Percentiles rank a stretch among this genome's conserved stretches.
Evolutionary conservation across 495 filamentous ascomycete species (phyloP).

Genomic region (Lindgomyces ingoldianus): DNA sequence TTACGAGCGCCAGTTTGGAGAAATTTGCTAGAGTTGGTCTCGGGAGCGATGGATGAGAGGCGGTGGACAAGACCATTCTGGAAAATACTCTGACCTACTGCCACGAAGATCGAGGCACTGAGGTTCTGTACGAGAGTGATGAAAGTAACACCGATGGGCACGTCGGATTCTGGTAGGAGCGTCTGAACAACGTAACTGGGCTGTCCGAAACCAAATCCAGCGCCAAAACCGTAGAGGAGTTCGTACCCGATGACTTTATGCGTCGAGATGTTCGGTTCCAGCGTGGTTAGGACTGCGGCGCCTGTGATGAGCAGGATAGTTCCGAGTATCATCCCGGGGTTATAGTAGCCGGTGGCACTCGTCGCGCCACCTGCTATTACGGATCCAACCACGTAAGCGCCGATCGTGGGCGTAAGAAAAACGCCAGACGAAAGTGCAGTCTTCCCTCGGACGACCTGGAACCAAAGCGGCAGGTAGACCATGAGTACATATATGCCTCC

Average conservation of each 20-base stretch:
- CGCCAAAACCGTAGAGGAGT: conserved; percentile 22
- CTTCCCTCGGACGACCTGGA: conserved; percentile 17
- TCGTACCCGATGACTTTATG: conserved; percentile 27
- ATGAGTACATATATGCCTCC: conserved; percentile 67
- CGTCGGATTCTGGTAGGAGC: conserved; percentile 13
- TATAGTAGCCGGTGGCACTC: conserved; percentile 27
- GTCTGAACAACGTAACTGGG: conserved; percentile 25
- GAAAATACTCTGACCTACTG: conserved; percentile 42
- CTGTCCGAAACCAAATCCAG: conserved; percentile 24
- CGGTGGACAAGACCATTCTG: conserved; percentile 7
- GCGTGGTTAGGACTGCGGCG: conserved; percentile 23
- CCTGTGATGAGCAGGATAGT: conserved; percentile 16
- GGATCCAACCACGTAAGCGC: conserved; percentile 1
- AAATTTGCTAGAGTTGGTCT: conserved; percentile 6
- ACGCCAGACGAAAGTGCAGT: conserved; percentile 13
- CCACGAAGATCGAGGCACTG: conserved; percentile 39
- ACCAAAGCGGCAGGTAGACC: conserved; percentile 23
- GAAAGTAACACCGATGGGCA: conserved; percentile 33
- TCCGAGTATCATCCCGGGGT: conserved; percentile 26
- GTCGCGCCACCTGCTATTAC: conserved; percentile 13
- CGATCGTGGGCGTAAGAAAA: background rate
- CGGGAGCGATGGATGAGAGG: too few relatives aligned
- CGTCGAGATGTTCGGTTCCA: conserved; percentile 2
- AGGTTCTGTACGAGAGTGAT: conserved; percentile 40
- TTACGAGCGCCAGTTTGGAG: conserved; percentile 33